Conservation (phyloP, 768 basidiomycete genomes). For the Amanita jacksonii region DNA sequence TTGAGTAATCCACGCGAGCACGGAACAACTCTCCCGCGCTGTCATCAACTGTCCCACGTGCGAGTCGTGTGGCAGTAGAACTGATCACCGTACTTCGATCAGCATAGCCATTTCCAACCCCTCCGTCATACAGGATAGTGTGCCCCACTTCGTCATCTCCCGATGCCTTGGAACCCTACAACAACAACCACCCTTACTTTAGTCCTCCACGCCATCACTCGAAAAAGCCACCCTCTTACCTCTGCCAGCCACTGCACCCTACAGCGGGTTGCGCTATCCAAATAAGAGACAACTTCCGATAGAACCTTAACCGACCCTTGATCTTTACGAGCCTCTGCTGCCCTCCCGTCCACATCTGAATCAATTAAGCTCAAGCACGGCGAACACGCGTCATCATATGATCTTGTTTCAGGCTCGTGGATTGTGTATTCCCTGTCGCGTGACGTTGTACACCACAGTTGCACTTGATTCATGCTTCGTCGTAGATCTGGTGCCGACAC, state of each 20-base stretch:
- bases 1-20: conserved; percentile 36
- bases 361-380: not conserved
- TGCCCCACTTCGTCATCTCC: conserved; percentile 54
- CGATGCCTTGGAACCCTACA: conserved; percentile 22
- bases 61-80: conserved; percentile 33
- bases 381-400: not conserved
- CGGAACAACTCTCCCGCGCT: conserved; percentile 22
- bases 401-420: not conserved
- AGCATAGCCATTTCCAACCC: conserved; percentile 21
- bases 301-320: conserved; percentile 11
- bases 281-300: conserved; percentile 43
- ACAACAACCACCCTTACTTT: too few relatives aligned
- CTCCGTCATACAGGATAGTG: conserved; percentile 25
- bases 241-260: too few relatives aligned
- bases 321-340: not conserved
- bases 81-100: conserved; percentile 41
- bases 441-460: conserved; percentile 36
- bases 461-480: conserved; percentile 50
- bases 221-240: too few relatives aligned
- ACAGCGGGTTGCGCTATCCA: conserved; percentile 21
- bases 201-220: too few relatives aligned
- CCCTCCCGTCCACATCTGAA: not conserved
- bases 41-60: conserved; percentile 33
- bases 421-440: not conserved
- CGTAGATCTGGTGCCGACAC: conserved; percentile 48